Base-by-base conservation (phyloP, 2,329 filamentous ascomycete species). In the Cryphonectria japonica region DNA sequence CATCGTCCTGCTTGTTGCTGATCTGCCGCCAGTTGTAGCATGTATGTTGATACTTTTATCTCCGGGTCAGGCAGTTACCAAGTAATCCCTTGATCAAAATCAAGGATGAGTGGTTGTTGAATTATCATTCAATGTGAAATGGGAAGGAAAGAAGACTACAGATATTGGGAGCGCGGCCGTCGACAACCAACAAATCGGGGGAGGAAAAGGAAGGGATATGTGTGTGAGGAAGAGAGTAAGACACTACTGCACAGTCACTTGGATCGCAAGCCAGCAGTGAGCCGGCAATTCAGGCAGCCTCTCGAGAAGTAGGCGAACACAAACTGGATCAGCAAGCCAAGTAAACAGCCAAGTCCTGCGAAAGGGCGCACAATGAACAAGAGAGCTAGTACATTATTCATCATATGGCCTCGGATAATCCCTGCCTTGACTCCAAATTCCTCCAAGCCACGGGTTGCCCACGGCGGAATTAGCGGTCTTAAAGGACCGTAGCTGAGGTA, bases 1-100 rank as follows among this genome's bases (percentile, higher is more conserved):
- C 71, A 68, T 70, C 13, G 22, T 50, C 43, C 43, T 50, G 16
- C 16, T 32, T 22, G 50, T 11, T 14, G 29, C 26, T 43, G 41
- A 26, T 68, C 16, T 14, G 39, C 3, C 37, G 37, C 22, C 8
- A 16, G 11, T 26, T 29, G 52, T 39, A 32, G 29, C 43, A 37
- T 34, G 16, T 65, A 26, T 37, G 39, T 19, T 34, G 41, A 19
- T 16, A 29, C 16, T 14, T 29, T 29, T 2, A 14, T 46, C 13
- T 16, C 43, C 5, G 8, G 22, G 9, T 13, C n/a, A 26, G n/a
- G n/a, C 11, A 22, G 1, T 26, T 14, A 22, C 11, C 4, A 43
- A 16, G 41, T 43, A 43, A 41, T 4, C 11, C 41, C 13, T 43
- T 16, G 41, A 16, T 43, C 5, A 34, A 34, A 34, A 34, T 6